Base-by-base conservation (phyloP, 1,284 basidiomycete genomes). In the Ustilago bromivora region DNA sequence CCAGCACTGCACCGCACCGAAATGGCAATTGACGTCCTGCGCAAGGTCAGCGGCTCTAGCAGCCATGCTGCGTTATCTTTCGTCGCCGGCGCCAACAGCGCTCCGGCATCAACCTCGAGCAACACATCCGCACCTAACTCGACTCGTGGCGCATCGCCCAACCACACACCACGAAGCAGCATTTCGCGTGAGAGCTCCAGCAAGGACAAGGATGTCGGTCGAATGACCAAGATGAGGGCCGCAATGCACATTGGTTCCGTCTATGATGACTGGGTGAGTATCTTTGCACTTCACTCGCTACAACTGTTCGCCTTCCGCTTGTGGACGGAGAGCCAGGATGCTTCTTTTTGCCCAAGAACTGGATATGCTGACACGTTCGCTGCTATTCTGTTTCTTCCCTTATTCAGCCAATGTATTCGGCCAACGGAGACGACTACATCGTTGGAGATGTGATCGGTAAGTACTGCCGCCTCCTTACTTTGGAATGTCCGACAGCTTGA, bases 231-330 rank as follows among this genome's bases (percentile, higher is more conserved):
- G 49, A 76, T 76, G 74, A 60, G 79, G 17, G 73, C 71, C 10
- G 80, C 80, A 32, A 81, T 75, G 67, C 91, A 92, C 68, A 90
- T 91, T 51, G 91, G 91, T 35, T 92, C 93, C 2, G 93, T 95
- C 60, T 88, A 92, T 82, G 94, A 96, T 82, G 92, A 94, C 78
- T 95, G 93, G 93, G 73, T 74, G 43, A 57, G 72, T 64, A 32
- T 23, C 31, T 35, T 31, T 23, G 13, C 23, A 3, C 53, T n/a
- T 10, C 23, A 19, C 15, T 23, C 8, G 32, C 46, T 34, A 51
- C 17, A 23, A 38, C 12, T 9, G n/a, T 9, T 23, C 53, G 19
- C 53, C 11, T n/a, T 55, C 10, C 49, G 28, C 31, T 11, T 6
- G 13, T 9, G 49, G 43, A 15, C 43, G 43, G 43, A 46, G 15